phyloP scores from a whole-genome alignment of 2,329 filamentous ascomycete genomes.

The Magnaporthiopsis incrustans region DNA sequence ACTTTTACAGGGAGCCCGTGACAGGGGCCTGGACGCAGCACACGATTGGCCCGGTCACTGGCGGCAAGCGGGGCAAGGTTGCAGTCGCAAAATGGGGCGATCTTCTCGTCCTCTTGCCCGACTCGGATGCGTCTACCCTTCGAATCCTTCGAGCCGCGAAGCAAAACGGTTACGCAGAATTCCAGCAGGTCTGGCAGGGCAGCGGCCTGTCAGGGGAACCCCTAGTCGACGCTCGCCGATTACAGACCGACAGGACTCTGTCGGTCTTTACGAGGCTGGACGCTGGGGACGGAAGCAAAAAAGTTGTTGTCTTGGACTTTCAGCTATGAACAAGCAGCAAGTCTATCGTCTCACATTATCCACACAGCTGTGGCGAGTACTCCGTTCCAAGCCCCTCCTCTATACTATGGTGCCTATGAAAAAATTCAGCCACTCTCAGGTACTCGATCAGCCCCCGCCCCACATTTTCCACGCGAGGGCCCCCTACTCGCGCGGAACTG shows the following conservation, averaged over 20 bases:
- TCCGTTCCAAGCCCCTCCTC: too few species aligned
- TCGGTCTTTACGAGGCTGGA: conserved; percentile 25
- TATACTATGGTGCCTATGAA: too few species aligned
- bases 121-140: conserved; percentile 20
- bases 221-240: conserved; percentile 27
- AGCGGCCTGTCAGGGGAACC: conserved; percentile 29
- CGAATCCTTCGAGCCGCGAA: conserved; percentile 24
- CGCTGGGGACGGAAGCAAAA: conserved; percentile 12
- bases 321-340: conserved; percentile 11
- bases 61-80: conserved; percentile 27
- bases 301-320: conserved; percentile 30
- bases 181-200: conserved; percentile 28
- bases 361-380: too few species aligned
- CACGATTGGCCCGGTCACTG: conserved; percentile 21
- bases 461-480: too few species aligned
- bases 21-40: conserved; percentile 26
- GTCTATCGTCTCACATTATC: too few species aligned
- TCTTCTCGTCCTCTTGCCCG: conserved; percentile 29
- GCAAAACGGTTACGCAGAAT: conserved; percentile 20
- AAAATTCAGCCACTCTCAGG: too few species aligned
- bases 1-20: conserved; percentile 2
- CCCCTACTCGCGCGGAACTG: too few species aligned
- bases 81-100: conserved; percentile 25
- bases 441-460: too few species aligned
- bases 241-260: conserved; percentile 26